Evolutionary conservation across 208 protist species (phyloP).

Genomic region (Trypanosoma boissoni): DNA sequence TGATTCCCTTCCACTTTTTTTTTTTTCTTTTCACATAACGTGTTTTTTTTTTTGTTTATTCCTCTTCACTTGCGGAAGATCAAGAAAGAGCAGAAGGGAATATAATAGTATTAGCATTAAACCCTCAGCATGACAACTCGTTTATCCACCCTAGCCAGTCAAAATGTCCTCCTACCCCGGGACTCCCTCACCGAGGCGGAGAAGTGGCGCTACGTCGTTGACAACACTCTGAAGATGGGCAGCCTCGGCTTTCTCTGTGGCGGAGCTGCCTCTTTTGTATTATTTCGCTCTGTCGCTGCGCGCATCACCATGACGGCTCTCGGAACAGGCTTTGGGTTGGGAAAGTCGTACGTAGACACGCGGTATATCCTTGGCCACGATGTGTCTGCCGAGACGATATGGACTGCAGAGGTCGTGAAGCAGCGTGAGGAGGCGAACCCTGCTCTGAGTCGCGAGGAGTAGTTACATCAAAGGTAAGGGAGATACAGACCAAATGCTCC

Average conservation of each 20-base stretch:
- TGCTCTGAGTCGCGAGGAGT: no score
- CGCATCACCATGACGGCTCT: conserved; percentile 58
- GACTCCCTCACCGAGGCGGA: conserved; percentile 71
- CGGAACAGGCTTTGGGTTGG: conserved; percentile 76
- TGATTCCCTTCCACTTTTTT: no score
- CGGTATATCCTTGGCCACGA: conserved; percentile 85
- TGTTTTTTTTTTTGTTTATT: no score
- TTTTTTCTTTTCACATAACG: no score
- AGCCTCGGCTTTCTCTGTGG: conserved; percentile 74
- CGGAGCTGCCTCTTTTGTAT: conserved; percentile 53
- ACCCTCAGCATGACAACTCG: conserved; percentile 14
- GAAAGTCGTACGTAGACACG: conserved; percentile 81
- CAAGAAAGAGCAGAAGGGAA: no score
- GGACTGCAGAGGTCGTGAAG: conserved; percentile 54
- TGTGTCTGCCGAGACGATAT: conserved; percentile 54
- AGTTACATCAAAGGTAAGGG: no score
- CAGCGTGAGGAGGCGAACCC: no score
- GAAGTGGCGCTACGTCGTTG: conserved; percentile 75
- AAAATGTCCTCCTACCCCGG: conserved; percentile 41
- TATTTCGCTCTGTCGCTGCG: conserved; percentile 57
- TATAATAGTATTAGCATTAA: no score
- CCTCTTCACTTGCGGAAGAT: no score
- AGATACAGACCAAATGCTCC: no score
- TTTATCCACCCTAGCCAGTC: conserved; percentile 17
- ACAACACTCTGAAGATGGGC: conserved; percentile 75